These are phyloP conservation scores for Podaxis carcinomalis DNA, from an alignment of 768 basidiomycete species.

Conservation along the genomic window DNA sequence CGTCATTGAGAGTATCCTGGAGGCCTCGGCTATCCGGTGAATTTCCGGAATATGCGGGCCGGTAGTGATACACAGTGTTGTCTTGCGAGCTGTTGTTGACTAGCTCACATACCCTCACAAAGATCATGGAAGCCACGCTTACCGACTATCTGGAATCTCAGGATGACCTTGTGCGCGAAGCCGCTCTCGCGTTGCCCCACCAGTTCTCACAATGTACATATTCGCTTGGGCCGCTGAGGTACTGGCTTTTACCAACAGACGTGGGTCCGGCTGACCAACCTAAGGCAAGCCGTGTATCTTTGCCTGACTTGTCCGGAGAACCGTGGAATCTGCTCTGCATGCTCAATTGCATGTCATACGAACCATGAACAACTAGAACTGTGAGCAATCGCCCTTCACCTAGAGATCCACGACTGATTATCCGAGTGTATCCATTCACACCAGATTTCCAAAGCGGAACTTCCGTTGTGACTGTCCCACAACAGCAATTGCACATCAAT, in stretches of 20 bases:
- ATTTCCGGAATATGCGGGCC: constrained; percentile 5
- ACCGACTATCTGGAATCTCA: constrained; percentile 44
- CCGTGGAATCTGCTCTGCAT: constrained; percentile 76
- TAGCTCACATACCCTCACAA: not conserved
- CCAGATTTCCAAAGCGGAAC: constrained; percentile 72
- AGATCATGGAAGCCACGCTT: constrained; percentile 32
- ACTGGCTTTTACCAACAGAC: constrained; percentile 6
- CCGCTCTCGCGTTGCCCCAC: constrained; percentile 55
- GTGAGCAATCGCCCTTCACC: constrained; percentile 24
- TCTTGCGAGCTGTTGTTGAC: not conserved
- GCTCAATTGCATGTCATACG: constrained; percentile 84
- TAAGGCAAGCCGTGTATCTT: constrained; percentile 76
- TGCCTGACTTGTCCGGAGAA: constrained; percentile 68
- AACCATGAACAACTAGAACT: constrained; percentile 84
- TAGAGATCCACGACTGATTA: not conserved
- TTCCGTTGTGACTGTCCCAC: constrained; percentile 90
- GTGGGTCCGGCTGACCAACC: constrained; percentile 12
- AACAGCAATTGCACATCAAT: constrained; percentile 49
- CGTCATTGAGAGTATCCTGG: not conserved
- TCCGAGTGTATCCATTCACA: constrained; percentile 6
- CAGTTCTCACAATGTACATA: constrained; percentile 68
- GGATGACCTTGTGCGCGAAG: constrained; percentile 46
- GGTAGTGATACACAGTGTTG: not conserved
- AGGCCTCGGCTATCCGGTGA: not conserved
- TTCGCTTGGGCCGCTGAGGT: constrained; percentile 51